These are phyloP conservation scores for Saccharomycopsis malanga DNA, from an alignment of 805 yeast genomes.

Conservation along the genomic window DNA sequence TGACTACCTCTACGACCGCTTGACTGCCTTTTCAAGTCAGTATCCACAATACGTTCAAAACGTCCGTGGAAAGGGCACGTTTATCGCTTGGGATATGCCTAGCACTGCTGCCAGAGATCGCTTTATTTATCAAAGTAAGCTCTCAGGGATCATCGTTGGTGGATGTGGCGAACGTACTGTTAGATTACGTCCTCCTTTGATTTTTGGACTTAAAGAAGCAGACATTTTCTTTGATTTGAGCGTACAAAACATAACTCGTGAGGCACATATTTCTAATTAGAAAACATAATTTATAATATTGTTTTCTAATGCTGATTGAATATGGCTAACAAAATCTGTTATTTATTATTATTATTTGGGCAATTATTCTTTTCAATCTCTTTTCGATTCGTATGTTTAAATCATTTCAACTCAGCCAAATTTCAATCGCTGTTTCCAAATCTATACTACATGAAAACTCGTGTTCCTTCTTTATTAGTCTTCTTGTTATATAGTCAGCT, in stretches of 20 bases:
- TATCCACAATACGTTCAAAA: constrained; percentile 38
- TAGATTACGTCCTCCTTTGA: constrained; percentile 59
- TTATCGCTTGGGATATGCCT: constrained; percentile 57
- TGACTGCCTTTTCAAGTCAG: constrained; percentile 32
- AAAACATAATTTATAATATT: too few relatives aligned
- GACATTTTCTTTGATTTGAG: constrained; percentile 45
- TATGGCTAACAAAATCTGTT: too few relatives aligned
- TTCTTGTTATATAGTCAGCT: too few relatives aligned
- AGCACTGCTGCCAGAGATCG: constrained; percentile 38
- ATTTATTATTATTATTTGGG: too few relatives aligned
- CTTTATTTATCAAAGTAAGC: constrained; percentile 39
- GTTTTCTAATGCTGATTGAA: too few relatives aligned
- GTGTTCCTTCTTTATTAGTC: too few relatives aligned
- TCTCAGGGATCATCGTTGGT: constrained; percentile 56
- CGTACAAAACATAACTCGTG: constrained; percentile 31
- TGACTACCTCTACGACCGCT: constrained; percentile 41
- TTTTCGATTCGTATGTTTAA: too few relatives aligned
- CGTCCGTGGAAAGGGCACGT: constrained; percentile 62
- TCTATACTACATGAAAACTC: too few relatives aligned
- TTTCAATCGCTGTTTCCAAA: too few relatives aligned
- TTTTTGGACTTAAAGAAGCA: constrained; percentile 55
- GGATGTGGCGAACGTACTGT: constrained; percentile 57
- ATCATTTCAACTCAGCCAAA: too few relatives aligned
- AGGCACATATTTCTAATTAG: too few relatives aligned
- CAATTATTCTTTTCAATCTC: too few relatives aligned